These are phyloP conservation scores for Effrenium voratum DNA, from an alignment of 73 alveolate species.

Conservation along the genomic window DNA sequence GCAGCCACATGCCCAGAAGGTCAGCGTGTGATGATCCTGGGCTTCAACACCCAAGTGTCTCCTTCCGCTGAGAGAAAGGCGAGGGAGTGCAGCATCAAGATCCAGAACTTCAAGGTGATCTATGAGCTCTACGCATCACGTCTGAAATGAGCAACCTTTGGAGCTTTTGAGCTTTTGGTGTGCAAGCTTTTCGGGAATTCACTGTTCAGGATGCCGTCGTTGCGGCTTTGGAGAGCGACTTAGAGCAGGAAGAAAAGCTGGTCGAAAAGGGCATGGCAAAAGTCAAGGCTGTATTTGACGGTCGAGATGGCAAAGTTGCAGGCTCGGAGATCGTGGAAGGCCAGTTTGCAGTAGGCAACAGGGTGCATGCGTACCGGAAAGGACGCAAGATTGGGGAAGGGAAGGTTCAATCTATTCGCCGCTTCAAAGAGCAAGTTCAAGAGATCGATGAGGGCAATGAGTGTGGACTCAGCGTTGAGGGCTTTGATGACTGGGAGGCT, in stretches of 20 bases:
- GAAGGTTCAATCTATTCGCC: constrained; percentile 24
- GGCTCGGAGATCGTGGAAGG: constrained; percentile 89
- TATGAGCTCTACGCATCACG: constrained; percentile 26
- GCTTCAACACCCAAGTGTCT: constrained; percentile 61
- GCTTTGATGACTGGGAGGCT: constrained; percentile 71
- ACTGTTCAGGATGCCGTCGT: constrained; percentile 53
- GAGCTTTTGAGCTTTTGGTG: not conserved
- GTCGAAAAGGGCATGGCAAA: constrained; percentile 53
- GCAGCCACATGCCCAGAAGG: constrained; percentile 87
- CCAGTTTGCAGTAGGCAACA: constrained; percentile 57
- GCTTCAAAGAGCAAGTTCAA: constrained; percentile 69
- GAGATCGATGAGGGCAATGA: constrained; percentile 86
- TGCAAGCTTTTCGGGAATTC: not conserved
- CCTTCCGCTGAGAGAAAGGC: constrained; percentile 47
- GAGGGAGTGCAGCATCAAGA: constrained; percentile 66
- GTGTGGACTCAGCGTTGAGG: constrained; percentile 59
- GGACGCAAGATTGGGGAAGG: constrained; percentile 71
- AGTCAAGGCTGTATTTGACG: constrained; percentile 69
- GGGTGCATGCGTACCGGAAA: constrained; percentile 51
- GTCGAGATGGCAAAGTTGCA: constrained; percentile 80
- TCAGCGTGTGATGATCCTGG: constrained; percentile 82
- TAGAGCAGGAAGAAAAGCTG: constrained; percentile 58
- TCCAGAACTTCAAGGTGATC: constrained; percentile 83
- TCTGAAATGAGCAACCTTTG: not conserved
- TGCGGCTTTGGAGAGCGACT: constrained; percentile 65